Conservation (phyloP, 306 rosid genomes). For the Malus asiatica region DNA sequence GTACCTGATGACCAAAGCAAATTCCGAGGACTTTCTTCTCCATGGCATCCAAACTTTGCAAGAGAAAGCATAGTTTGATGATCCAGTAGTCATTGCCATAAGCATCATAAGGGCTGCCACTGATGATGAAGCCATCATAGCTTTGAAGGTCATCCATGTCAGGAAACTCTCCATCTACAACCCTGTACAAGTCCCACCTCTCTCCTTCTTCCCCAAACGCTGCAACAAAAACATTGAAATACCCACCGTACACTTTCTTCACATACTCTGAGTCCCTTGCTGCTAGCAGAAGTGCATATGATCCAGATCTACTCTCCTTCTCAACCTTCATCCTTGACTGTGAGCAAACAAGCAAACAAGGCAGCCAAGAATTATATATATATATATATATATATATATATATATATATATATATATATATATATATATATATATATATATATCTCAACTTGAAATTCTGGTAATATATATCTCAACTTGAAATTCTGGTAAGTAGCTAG, state of each 20-base stretch:
- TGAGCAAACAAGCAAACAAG: not conserved
- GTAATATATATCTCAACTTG: not conserved
- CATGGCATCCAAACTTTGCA: constrained; percentile 52
- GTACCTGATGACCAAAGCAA: constrained; percentile 78
- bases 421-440: too few species aligned
- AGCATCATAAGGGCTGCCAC: constrained; percentile 60
- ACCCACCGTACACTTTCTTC: constrained; percentile 49
- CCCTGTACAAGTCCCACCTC: constrained; percentile 54
- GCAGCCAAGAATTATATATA: not conserved
- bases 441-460: too few species aligned
- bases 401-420: too few species aligned
- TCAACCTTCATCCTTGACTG: constrained; percentile 2
- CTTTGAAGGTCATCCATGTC: constrained; percentile 26
- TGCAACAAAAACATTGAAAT: constrained; percentile 42
- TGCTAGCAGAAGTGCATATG: constrained; percentile 46
- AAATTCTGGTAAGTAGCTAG: not conserved
- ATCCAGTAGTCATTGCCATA: constrained; percentile 53
- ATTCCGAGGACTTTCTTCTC: constrained; percentile 62
- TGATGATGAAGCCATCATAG: constrained; percentile 58
- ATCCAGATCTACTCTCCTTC: constrained; percentile 16
- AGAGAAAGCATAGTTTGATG: constrained; percentile 44
- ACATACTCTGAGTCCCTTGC: constrained; percentile 54
- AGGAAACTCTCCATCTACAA: constrained; percentile 54
- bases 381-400: not conserved
- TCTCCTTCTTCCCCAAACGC: constrained; percentile 64